Evolutionary conservation across 257 asterid genomes (phyloP), one percentile per base, ranked within the genome.

Genomic region (Penstemon eatonii): DNA sequence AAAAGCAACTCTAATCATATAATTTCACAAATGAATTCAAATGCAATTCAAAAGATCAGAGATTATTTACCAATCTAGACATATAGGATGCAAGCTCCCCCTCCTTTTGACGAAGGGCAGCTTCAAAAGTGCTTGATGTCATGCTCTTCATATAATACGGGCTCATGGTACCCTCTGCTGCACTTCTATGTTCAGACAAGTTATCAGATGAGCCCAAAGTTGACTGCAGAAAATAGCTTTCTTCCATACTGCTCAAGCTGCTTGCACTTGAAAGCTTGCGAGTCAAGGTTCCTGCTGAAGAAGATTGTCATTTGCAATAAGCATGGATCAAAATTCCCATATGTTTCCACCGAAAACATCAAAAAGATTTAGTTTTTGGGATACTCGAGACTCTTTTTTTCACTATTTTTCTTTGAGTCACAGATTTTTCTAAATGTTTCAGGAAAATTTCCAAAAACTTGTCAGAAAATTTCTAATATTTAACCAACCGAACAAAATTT

Each of bases 11-110:
- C 2, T 3, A 38, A 49, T 8, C 41, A 12, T 36, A 47, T 10
- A 0, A 8, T 3, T 37, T 42, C n/a, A 4, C 15, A 59, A 47
- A 59, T 47, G 19, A 63, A 56, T 39, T 60, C 37, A 53, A 36
- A 60, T 7, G 54, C 50, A 58, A 59, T 50, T 65, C 62, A 45
- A 44, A 33, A 44, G 56, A 62, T 71, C 72, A 66, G 43, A 61
- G 44, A 61, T 67, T 56, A 56, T 37, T 59, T 86, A 93, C 99
- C 96, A 94, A 76, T 89, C 97, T 86, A 66, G 97, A 89, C 82
- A 87, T 80, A 72, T 94, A 89, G 13, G 99, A 94, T 3, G 99
- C 96, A 79, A 94, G 97, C 84, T 91, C 97, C 73, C 99, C 99
- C 71, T 94, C 99, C 88, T 91, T 94, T 81, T 89, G 99, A 65